A percentile compares a stretch with the other conserved stretches of the same genome.
Evolutionary conservation across 1,284 basidiomycete species (phyloP).

Genomic region (Abortiporus biennis): DNA sequence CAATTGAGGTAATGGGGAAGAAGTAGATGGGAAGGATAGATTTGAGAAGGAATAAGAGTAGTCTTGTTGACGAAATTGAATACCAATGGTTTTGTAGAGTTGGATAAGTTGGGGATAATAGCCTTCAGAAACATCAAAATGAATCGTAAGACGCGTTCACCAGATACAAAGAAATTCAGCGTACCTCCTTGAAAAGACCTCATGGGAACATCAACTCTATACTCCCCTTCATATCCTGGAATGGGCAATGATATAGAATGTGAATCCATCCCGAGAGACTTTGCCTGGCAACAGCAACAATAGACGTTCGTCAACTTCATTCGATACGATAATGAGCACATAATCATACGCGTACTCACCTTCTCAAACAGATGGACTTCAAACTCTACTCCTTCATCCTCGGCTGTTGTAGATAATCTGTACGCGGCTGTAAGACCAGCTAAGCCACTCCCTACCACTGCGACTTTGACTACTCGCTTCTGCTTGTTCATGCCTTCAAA

Average conservation of each 20-base stretch:
- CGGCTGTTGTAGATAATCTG: slow-evolving; percentile 42
- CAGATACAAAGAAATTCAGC: slow-evolving; percentile 12
- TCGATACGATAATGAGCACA: slow-evolving; percentile 5
- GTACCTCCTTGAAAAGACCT: slow-evolving; percentile 70
- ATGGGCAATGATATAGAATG: slow-evolving; percentile 39
- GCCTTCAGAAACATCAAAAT: slow-evolving; percentile 32
- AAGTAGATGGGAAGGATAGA: slow-evolving; percentile 23
- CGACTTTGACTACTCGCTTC: slow-evolving; percentile 47
- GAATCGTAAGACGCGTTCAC: neutral
- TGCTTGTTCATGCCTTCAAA: too few relatives aligned
- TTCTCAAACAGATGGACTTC: slow-evolving; percentile 74
- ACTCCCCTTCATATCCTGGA: slow-evolving; percentile 26
- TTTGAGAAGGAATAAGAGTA: slow-evolving; percentile 70
- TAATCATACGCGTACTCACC: slow-evolving; percentile 29
- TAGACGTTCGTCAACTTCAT: slow-evolving; percentile 9
- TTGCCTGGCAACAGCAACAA: slow-evolving; percentile 27
- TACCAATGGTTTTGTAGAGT: slow-evolving; percentile 53
- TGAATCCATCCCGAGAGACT: slow-evolving; percentile 50
- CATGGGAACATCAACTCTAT: slow-evolving; percentile 73
- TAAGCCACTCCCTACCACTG: slow-evolving; percentile 64
- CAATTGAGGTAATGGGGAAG: slow-evolving; percentile 20
- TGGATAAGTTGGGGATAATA: slow-evolving; percentile 67
- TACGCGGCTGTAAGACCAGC: slow-evolving; percentile 67
- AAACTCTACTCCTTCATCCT: slow-evolving; percentile 34
- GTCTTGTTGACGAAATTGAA: slow-evolving; percentile 42